Conservation (phyloP, 208 protist genomes). For the Polymyxa betae region DNA sequence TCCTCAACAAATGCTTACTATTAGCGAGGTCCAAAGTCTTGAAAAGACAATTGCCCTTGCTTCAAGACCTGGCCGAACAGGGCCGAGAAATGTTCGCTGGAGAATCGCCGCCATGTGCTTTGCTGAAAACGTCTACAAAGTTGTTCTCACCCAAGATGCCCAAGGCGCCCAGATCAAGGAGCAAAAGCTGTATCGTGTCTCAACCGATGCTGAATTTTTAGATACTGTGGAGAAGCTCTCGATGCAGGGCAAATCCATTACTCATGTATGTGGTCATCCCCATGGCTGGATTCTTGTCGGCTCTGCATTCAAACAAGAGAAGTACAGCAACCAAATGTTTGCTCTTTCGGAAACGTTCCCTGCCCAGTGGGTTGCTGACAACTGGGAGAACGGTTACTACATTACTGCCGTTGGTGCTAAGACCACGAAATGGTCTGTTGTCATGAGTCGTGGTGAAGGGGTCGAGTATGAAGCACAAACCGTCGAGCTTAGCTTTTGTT, state of each 20-base stretch:
- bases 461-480: constrained; percentile 9
- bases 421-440: constrained; percentile 22
- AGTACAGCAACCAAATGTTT: constrained; percentile 52
- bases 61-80: background rate
- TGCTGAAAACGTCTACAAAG: background rate
- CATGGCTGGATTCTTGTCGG: background rate
- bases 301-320: background rate
- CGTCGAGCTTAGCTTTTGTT: constrained; percentile 51
- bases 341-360: constrained; percentile 48
- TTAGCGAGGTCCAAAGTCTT: background rate
- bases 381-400: constrained; percentile 50
- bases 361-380: constrained; percentile 41
- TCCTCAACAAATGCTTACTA: constrained; percentile 16
- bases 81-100: background rate
- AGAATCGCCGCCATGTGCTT: background rate
- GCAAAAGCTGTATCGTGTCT: background rate
- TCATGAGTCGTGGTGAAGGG: background rate
- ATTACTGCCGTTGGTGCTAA: background rate
- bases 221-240: background rate
- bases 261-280: background rate
- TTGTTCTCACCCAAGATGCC: background rate
- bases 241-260: constrained; percentile 12
- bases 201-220: constrained; percentile 13
- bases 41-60: background rate
- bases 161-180: background rate